phyloP scores from a whole-genome alignment of 345 rosid genomes.

The Salix arbutifolia region DNA sequence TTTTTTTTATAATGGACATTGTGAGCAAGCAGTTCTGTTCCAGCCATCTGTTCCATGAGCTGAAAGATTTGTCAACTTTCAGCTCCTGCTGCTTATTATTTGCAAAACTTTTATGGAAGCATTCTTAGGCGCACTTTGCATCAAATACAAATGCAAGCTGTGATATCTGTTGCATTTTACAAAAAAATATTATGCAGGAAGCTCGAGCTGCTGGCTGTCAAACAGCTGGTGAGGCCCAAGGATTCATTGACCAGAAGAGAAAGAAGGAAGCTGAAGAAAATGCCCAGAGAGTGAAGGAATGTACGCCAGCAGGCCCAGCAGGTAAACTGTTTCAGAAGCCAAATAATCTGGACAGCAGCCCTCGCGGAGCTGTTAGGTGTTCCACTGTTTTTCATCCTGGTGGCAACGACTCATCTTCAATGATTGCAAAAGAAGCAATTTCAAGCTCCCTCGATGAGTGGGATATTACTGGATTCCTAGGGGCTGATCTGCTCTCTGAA shows the following conservation, averaged over 20 bases:
- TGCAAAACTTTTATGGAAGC: not conserved
- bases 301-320: conserved; percentile 50
- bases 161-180: not conserved
- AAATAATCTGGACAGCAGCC: conserved; percentile 37
- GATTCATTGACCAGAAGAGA: conserved; percentile 60
- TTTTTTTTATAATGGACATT: not conserved
- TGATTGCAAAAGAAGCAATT: conserved; percentile 23
- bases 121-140: not conserved
- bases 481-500: conserved; percentile 70
- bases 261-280: conserved; percentile 66
- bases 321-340: conserved; percentile 46
- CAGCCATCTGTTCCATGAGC: not conserved
- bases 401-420: conserved; percentile 39
- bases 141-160: not conserved
- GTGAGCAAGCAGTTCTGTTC: not conserved
- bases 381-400: conserved; percentile 36
- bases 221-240: conserved; percentile 57
- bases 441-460: conserved; percentile 50
- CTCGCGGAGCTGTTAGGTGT: conserved; percentile 37
- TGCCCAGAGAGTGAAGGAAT: conserved; percentile 44
- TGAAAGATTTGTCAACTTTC: not conserved
- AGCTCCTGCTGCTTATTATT: not conserved
- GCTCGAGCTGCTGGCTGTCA: conserved; percentile 78
- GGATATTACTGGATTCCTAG: conserved; percentile 69
- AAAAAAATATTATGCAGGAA: conserved; percentile 45